Evolutionary conservation across 495 filamentous ascomycete genomes (phyloP).

Genomic region (Penicillium tannophilum): DNA sequence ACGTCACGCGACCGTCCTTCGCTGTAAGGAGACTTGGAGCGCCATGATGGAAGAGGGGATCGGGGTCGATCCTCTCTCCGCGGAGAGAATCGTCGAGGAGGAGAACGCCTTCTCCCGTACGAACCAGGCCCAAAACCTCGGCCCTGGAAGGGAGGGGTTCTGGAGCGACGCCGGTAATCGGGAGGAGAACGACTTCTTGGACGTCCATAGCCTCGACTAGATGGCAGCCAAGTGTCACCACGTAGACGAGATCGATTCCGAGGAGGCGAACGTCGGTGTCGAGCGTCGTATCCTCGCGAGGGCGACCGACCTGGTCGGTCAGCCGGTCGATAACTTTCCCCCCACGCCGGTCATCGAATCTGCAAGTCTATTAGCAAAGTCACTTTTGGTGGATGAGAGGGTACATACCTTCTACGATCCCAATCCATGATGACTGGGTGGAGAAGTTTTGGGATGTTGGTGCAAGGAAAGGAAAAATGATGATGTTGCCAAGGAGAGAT

Average conservation of each 20-base stretch:
- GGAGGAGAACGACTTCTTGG: conserved; percentile 48
- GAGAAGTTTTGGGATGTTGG: background rate
- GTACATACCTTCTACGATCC: conserved; percentile 51
- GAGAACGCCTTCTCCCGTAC: conserved; percentile 42
- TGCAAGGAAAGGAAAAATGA: background rate
- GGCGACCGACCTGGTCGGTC: conserved; percentile 40
- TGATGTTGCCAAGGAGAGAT: background rate
- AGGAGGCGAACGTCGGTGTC: conserved; percentile 44
- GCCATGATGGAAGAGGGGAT: conserved; percentile 45
- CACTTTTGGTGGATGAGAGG: background rate
- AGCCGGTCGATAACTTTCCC: conserved; percentile 57
- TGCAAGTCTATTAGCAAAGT: conserved; percentile 14
- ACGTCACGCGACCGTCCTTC: conserved; percentile 37
- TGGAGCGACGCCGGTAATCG: conserved; percentile 46
- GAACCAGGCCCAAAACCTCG: conserved; percentile 37
- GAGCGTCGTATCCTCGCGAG: conserved; percentile 40
- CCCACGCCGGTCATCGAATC: conserved; percentile 57
- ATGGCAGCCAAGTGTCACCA: conserved; percentile 53
- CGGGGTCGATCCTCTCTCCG: conserved; percentile 47
- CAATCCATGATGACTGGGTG: conserved; percentile 38
- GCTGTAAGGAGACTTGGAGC: conserved; percentile 47
- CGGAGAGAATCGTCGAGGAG: conserved; percentile 39
- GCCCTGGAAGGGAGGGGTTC: conserved; percentile 46
- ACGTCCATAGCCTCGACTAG: conserved; percentile 38
- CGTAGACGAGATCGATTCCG: conserved; percentile 44